Evolutionary conservation across 441 rosid species (phyloP), one percentile per base, ranked within the genome.

Genomic region (Pelargonium citronellum): DNA sequence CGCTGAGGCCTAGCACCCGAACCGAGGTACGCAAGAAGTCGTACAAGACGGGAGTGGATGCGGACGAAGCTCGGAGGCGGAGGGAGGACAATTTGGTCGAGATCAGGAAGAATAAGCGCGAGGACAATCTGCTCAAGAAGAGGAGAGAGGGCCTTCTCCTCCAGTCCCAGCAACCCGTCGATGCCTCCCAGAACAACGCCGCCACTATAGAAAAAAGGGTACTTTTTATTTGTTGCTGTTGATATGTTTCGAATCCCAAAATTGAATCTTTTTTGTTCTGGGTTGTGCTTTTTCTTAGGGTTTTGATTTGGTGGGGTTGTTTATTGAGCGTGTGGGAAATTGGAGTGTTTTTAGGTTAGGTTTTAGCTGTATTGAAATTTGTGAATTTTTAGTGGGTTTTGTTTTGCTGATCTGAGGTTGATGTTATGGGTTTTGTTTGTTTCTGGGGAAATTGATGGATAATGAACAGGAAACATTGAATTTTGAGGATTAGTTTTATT

Each of bases 81-180:
- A 82, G 91, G 71, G 91, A 87, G 69, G 91, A 87, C 83, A 85
- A 87, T 69, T 78, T 83, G 85, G 86, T 87, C 51, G 89, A 85
- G 89, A 87, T 87, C 82, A 76, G 91, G 68, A 85, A 85, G 82
- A 83, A 75, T 79, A 87, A 85, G 77, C 85, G 91, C 17, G 91
- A 87, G 75, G 91, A 87, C 60, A 87, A 79, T 79, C 83, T 87
- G 46, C 83, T 82, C 64, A 87, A 87, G 87, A 85, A 85, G 74
- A 79, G 91, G 5, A 83, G 91, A 12, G 91, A 87, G 77, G 91
- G 87, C 7, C 83, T 87, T 67, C 60, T 71, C 74, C 84, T 77
- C 22, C 89, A 79, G 78, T 79, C 90, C 34, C 89, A 78, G 71
- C 87, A 79, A 73, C 81, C 81, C 67, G 63, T 79, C 66, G 91